phyloP scores from a whole-genome alignment of 139 green algal genomes.

The Tetradesmus obliquus region DNA sequence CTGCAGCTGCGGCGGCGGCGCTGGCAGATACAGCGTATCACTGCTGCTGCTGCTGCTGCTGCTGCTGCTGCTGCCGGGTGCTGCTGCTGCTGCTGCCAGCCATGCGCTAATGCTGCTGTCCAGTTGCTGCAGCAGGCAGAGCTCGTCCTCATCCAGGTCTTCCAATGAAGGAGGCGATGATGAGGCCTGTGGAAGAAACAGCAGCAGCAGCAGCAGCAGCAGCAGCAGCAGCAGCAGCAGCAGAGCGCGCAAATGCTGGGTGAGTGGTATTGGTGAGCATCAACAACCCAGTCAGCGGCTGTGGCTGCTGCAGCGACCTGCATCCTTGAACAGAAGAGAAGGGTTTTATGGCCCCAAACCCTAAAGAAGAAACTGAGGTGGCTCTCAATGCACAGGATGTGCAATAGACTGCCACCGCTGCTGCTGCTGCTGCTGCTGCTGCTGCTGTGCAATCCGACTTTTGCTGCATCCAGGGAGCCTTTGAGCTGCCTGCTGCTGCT shows the following conservation, averaged over 20 bases:
- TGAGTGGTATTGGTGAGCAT: neutral
- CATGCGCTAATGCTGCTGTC: conserved; percentile 13
- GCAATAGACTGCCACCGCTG: neutral
- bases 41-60: conserved; percentile 5
- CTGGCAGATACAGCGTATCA: conserved; percentile 18
- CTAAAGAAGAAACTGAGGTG: no score
- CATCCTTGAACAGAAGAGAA: neutral
- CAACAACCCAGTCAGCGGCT: no score
- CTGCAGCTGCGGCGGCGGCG: conserved; percentile 4
- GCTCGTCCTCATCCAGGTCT: conserved; percentile 44
- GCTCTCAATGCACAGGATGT: no score
- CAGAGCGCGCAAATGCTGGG: neutral
- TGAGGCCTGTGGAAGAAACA: neutral
- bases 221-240: conserved; percentile 3
- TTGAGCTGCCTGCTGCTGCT: no score
- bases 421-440: no score
- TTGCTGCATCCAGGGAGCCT: no score
- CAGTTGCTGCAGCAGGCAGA: conserved; percentile 27
- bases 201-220: conserved; percentile 24
- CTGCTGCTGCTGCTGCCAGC: conserved; percentile 13
- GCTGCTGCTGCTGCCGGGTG: conserved; percentile 1
- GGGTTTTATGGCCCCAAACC: no score
- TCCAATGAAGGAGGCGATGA: neutral
- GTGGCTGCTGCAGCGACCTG: neutral
- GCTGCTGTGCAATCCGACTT: no score